Evolutionary conservation across 2,329 filamentous ascomycete species (phyloP).

Genomic region (Stagonosporopsis rhizophila): DNA sequence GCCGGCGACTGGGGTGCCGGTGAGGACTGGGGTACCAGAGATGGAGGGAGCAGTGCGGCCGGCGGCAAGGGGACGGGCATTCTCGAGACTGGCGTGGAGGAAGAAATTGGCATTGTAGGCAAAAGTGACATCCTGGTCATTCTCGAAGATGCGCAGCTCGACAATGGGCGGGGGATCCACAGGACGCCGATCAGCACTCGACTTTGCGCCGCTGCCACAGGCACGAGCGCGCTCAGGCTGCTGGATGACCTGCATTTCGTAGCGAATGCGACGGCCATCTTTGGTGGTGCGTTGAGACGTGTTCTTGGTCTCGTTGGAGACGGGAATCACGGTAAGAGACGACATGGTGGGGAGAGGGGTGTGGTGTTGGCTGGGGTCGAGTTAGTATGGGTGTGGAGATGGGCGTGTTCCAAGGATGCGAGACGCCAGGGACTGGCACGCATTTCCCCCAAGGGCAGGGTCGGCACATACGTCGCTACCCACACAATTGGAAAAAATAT

Average conservation of each 20-base stretch:
- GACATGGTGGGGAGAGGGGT: constrained; percentile 31
- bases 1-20: constrained; percentile 91
- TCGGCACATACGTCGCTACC: constrained; percentile 20
- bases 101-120: constrained; percentile 98
- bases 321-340: constrained; percentile 54
- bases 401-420: constrained; percentile 12
- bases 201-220: constrained; percentile 94
- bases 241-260: constrained; percentile 85
- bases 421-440: constrained; percentile 22
- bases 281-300: constrained; percentile 67
- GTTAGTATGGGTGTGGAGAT: constrained; percentile 21
- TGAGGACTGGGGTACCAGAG: constrained; percentile 81
- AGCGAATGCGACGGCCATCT: constrained; percentile 79
- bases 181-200: constrained; percentile 78
- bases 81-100: constrained; percentile 86
- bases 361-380: constrained; percentile 9
- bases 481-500: constrained; percentile 3
- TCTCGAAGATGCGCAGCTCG: constrained; percentile 85
- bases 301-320: constrained; percentile 64
- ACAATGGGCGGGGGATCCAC: constrained; percentile 96
- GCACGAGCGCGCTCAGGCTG: constrained; percentile 93
- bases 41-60: constrained; percentile 72
- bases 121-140: constrained; percentile 74
- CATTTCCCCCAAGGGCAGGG: constrained; percentile 22
- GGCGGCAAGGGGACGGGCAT: constrained; percentile 81